phyloP scores from a whole-genome alignment of 306 rosid genomes.

The Mimosa pudica region DNA sequence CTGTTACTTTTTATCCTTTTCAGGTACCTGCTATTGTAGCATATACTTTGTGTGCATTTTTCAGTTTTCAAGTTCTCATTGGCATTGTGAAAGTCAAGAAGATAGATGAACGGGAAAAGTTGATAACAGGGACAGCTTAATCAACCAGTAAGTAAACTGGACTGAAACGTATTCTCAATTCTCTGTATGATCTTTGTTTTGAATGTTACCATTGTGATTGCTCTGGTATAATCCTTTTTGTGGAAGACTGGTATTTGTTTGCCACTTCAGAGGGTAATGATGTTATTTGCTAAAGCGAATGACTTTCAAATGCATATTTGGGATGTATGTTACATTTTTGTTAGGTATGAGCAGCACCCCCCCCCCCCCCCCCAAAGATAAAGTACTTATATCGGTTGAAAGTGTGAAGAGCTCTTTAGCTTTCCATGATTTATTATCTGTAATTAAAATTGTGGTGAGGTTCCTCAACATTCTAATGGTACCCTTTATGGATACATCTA shows the following conservation, averaged over 20 bases:
- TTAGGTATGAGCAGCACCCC: background rate
- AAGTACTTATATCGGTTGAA: background rate
- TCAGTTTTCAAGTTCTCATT: slow-evolving; percentile 82
- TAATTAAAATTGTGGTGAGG: background rate
- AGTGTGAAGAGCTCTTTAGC: background rate
- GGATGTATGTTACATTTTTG: background rate
- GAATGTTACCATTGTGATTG: background rate
- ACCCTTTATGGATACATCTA: slow-evolving; percentile 19
- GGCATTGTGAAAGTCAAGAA: slow-evolving; percentile 86
- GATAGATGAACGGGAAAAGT: slow-evolving; percentile 82
- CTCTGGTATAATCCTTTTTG: background rate
- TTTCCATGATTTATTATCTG: slow-evolving; percentile 21
- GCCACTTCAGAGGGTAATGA: slow-evolving; percentile 2
- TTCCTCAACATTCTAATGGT: slow-evolving; percentile 14
- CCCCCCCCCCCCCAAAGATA: background rate
- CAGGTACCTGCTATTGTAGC: slow-evolving; percentile 86
- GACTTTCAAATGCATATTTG: slow-evolving; percentile 1
- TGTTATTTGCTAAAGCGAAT: slow-evolving; percentile 23
- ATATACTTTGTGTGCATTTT: slow-evolving; percentile 72
- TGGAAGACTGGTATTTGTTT: slow-evolving; percentile 13
- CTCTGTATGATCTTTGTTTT: background rate
- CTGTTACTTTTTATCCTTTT: slow-evolving; percentile 34
- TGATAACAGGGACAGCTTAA: slow-evolving; percentile 92
- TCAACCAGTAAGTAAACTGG: slow-evolving; percentile 49
- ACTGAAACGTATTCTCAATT: background rate